Base-by-base conservation (phyloP, 805 yeast genomes). In the Alloascoidea africana region DNA sequence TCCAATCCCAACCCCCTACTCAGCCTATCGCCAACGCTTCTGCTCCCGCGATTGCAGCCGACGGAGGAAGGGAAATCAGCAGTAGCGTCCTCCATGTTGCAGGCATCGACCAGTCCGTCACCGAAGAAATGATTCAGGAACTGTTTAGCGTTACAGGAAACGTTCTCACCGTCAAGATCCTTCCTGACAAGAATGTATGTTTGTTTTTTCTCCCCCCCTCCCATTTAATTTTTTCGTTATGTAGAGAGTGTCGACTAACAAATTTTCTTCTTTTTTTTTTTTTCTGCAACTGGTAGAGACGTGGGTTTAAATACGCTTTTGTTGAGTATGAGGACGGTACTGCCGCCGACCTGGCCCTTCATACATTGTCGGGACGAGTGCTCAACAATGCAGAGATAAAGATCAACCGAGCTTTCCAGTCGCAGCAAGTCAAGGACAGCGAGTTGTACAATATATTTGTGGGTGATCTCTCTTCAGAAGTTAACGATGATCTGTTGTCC, bases 361-460 rank as follows among this genome's bases (percentile, higher is more conserved):
- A 66, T 37, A 58, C 72, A 6, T 60, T 82, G 41, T 70, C 78
- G 46, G 85, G 83, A 14, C 58, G 68, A 36, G 55, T 65, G 18
- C 52, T 80, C 41, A 71, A 72, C 43, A 66, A 67, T 38, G 59
- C 65, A 27, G 73, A 68, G 35, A 65, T 85, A 40, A 70, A 66
- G 42, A 69, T 84, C 51, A 80, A 82, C 45, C 81, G 84, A 77
- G 96, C 95, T 5, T 84, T 65, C 59, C 91, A 81, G 59, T 76
- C 85, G 33, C 81, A 80, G 47, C 79, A 79, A 45, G 69, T 74
- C 36, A 65, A 68, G 43, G 63, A 61, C 38, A 47, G 50, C 23
- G 76, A 68, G n/a, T 61, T 71, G 30, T 80, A 63, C 57, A 83
- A 81, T 52, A 62, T 86, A 37, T 86, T 85, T 55, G 84, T 86